A percentile compares a stretch with the other conserved stretches of the same genome.
Evolutionary conservation across 176 grass and related monocot species (phyloP).

Genomic region (Oryza nivara): DNA sequence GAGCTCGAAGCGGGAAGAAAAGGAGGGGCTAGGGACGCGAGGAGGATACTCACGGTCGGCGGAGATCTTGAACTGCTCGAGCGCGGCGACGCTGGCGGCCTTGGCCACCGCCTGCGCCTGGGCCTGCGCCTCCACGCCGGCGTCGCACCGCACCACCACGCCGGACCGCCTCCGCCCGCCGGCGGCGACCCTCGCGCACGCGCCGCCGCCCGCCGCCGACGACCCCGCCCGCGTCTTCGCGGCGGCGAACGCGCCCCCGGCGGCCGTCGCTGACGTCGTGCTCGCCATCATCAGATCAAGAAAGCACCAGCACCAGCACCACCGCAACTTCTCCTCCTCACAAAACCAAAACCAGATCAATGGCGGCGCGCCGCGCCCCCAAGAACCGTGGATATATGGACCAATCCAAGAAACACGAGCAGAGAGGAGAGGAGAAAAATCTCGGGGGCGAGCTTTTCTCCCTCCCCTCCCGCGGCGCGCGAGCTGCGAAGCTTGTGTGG

Average conservation of each 20-base stretch:
- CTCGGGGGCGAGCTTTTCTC: slow-evolving; percentile 15
- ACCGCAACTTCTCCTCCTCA: background rate
- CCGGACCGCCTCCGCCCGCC: slow-evolving; percentile 39
- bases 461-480: background rate
- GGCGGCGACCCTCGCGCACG: slow-evolving; percentile 37
- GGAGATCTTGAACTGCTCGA: slow-evolving; percentile 99
- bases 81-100: slow-evolving; percentile 60
- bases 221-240: slow-evolving; percentile 30
- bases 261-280: slow-evolving; percentile 55
- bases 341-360: background rate
- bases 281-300: slow-evolving; percentile 56
- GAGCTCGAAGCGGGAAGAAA: background rate
- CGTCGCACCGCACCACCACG: slow-evolving; percentile 72
- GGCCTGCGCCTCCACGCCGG: slow-evolving; percentile 43
- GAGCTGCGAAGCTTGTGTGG: background rate
- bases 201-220: background rate
- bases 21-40: background rate
- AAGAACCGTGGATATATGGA: background rate
- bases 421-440: slow-evolving; percentile 24
- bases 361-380: background rate
- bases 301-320: background rate
- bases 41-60: slow-evolving; percentile 72
- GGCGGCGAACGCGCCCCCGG: slow-evolving; percentile 53
- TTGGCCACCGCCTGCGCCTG: slow-evolving; percentile 53
- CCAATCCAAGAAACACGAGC: background rate